Evolutionary conservation across 1,284 basidiomycete genomes (phyloP).

Genomic region (Caloboletus firmus): DNA sequence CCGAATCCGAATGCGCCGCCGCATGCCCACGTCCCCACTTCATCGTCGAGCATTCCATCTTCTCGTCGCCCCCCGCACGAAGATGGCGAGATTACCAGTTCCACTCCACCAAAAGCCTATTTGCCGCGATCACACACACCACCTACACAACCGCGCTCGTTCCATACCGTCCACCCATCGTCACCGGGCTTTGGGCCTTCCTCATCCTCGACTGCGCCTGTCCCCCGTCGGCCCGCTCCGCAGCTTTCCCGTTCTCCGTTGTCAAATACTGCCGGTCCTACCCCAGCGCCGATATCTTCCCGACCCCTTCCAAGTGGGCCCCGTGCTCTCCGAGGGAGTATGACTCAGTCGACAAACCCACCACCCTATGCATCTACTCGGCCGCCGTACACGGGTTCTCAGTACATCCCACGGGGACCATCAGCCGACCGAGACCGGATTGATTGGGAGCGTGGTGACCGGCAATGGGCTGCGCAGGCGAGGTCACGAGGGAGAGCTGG

Average conservation of each 20-base stretch:
- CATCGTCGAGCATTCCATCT: conserved; percentile 14
- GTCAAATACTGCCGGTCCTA: conserved; percentile 27
- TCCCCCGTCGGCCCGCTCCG: conserved; percentile 30
- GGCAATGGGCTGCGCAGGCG: conserved; percentile 28
- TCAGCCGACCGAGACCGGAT: conserved; percentile 44
- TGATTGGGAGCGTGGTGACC: conserved; percentile 41
- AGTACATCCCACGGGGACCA: conserved; percentile 42
- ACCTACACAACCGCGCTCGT: conserved; percentile 50
- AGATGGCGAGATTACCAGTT: conserved; percentile 54
- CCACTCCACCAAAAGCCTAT: conserved; percentile 37
- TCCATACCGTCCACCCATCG: conserved; percentile 31
- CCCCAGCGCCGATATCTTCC: conserved; percentile 25
- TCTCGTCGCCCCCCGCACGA: conserved; percentile 43
- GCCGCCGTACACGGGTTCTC: conserved; percentile 27
- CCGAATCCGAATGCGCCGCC: conserved; percentile 1
- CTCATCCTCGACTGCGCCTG: conserved; percentile 24
- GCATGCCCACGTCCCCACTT: neutral
- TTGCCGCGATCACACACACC: conserved; percentile 42
- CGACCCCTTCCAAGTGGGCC: conserved; percentile 52
- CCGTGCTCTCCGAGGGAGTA: conserved; percentile 46
- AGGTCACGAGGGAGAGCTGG: conserved; percentile 33
- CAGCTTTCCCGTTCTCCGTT: conserved; percentile 29
- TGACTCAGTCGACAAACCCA: conserved; percentile 26
- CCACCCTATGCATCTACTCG: conserved; percentile 24
- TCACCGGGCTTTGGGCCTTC: conserved; percentile 29